Evolutionary conservation across 73 alveolate species (phyloP).

Genomic region (Tetrahymena borealis): DNA sequence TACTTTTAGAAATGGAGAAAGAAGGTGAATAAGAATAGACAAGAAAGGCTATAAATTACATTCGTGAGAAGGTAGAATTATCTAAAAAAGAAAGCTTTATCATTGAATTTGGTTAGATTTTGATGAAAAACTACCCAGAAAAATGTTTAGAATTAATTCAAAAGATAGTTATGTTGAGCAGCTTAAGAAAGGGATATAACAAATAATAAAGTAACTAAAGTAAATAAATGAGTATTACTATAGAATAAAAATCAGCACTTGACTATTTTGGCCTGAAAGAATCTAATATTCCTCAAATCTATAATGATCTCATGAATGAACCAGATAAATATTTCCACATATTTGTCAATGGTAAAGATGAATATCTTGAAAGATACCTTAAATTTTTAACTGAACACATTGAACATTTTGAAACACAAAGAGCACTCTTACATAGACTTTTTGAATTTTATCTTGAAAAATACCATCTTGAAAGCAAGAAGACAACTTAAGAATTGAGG

Average conservation of each 20-base stretch:
- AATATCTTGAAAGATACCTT: slow-evolving; percentile 20
- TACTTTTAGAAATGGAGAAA: slow-evolving; percentile 63
- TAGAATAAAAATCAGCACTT: slow-evolving; percentile 11
- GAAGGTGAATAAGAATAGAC: slow-evolving; percentile 17
- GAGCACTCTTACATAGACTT: slow-evolving; percentile 64
- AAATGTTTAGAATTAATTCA: slow-evolving; percentile 22
- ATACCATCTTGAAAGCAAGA: slow-evolving; percentile 4
- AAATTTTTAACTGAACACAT: slow-evolving; percentile 17
- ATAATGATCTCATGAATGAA: not conserved
- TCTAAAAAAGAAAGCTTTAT: slow-evolving; percentile 8
- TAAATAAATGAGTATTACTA: not conserved
- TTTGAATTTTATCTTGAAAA: slow-evolving; percentile 68
- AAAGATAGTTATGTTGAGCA: slow-evolving; percentile 15
- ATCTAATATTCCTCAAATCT: not conserved
- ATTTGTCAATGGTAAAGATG: slow-evolving; percentile 20
- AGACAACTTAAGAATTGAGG: not conserved
- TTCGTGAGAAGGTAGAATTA: slow-evolving; percentile 35
- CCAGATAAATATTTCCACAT: slow-evolving; percentile 39
- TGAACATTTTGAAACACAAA: slow-evolving; percentile 27
- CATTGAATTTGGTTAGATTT: slow-evolving; percentile 37
- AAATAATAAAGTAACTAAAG: not conserved
- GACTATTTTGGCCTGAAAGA: slow-evolving; percentile 23
- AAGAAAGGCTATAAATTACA: slow-evolving; percentile 56
- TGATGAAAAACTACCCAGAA: slow-evolving; percentile 47
- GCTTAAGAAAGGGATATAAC: not conserved